phyloP scores from a whole-genome alignment of 352 stramenopile species.

The Albugo laibachii region DNA sequence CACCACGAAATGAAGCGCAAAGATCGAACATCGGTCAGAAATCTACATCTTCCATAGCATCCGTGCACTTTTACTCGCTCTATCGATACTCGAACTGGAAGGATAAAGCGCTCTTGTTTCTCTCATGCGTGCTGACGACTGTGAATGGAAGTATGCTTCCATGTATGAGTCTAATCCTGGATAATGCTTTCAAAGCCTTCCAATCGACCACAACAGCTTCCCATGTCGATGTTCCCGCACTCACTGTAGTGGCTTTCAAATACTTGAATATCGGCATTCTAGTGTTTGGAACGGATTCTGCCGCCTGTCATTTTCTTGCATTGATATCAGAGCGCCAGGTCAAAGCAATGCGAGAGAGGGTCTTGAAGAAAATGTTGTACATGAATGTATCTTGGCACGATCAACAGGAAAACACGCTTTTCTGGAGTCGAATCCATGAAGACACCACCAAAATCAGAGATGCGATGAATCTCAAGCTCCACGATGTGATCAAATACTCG shows the following conservation, averaged over 20 bases:
- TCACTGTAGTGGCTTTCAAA: constrained; percentile 14
- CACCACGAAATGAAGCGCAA: too few relatives aligned
- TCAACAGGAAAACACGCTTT: constrained; percentile 11
- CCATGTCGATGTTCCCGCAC: constrained; percentile 9
- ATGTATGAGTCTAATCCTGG: constrained; percentile 24
- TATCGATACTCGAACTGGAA: neutral
- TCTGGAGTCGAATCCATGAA: constrained; percentile 15
- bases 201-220: constrained; percentile 1
- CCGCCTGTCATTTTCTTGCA: constrained; percentile 14
- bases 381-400: constrained; percentile 31
- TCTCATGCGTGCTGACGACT: constrained; percentile 10
- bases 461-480: constrained; percentile 20
- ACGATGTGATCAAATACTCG: constrained; percentile 15
- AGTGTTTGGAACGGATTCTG: constrained; percentile 20
- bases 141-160: constrained; percentile 20
- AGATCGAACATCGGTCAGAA: too few relatives aligned
- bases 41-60: too few relatives aligned
- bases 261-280: constrained; percentile 14
- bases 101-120: constrained; percentile 13
- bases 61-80: too few relatives aligned
- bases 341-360: constrained; percentile 15
- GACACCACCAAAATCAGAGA: constrained; percentile 26
- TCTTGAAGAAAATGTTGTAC: constrained; percentile 19
- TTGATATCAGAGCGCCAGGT: constrained; percentile 21
- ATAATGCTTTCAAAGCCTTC: constrained; percentile 15